These are phyloP conservation scores for Breviolum minutum DNA, from an alignment of 73 alveolate genomes.

Conservation along the genomic window DNA sequence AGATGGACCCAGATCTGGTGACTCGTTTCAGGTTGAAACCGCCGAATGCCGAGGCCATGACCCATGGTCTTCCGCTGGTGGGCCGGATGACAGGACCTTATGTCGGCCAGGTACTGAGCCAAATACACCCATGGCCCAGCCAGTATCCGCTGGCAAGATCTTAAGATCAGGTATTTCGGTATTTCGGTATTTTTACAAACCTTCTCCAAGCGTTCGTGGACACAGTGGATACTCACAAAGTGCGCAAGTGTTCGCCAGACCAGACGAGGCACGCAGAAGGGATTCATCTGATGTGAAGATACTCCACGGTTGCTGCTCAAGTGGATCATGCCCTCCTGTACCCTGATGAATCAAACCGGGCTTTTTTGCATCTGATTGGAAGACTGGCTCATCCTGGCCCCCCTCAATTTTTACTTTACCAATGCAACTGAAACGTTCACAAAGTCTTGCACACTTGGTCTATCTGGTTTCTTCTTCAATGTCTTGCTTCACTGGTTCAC, in stretches of 20 bases:
- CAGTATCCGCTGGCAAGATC: too few relatives aligned
- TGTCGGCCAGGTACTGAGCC: too few relatives aligned
- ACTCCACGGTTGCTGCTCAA: conserved; percentile 86
- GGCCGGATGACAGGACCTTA: conserved; percentile 34
- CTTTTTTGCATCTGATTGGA: not conserved
- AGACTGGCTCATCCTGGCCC: not conserved
- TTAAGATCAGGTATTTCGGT: too few relatives aligned
- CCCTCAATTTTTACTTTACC: not conserved
- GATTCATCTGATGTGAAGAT: conserved; percentile 88
- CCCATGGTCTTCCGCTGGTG: conserved; percentile 62
- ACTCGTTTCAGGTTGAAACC: not conserved
- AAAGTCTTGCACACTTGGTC: not conserved
- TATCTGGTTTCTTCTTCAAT: not conserved
- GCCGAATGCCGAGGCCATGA: not conserved
- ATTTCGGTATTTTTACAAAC: too few relatives aligned
- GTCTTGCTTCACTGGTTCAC: not conserved
- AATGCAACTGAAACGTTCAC: too few relatives aligned
- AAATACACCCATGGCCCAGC: too few relatives aligned
- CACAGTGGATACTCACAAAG: too few relatives aligned
- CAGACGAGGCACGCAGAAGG: not conserved
- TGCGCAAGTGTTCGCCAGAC: not conserved
- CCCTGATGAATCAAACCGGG: conserved; percentile 6
- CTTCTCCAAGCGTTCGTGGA: too few relatives aligned
- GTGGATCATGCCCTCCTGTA: conserved; percentile 84
- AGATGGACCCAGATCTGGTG: not conserved